A percentile compares a stretch with the other conserved stretches of the same genome.
Evolutionary conservation across 176 grass and related monocot species (phyloP).

Genomic region (Pontederia crassipes): DNA sequence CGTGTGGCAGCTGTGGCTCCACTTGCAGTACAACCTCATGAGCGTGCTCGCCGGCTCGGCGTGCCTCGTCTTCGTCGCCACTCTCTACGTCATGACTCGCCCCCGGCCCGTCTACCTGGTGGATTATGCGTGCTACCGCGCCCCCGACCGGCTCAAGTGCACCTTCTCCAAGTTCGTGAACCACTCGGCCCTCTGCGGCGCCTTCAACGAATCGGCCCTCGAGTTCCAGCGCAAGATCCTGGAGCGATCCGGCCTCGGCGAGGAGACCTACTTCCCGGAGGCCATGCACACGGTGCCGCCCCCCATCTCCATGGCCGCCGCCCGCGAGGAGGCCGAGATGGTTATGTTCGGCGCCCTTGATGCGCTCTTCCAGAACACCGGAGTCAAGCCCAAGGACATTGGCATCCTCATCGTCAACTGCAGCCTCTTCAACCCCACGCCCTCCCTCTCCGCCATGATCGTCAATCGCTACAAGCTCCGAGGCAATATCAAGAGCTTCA

Average conservation of each 20-base stretch:
- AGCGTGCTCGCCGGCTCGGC: constrained; percentile 5
- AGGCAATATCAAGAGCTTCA: constrained; percentile 28
- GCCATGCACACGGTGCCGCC: constrained; percentile 20
- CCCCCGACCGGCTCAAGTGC: background rate
- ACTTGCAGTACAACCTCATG: constrained; percentile 26
- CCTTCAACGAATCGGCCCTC: constrained; percentile 5
- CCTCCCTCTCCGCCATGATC: constrained; percentile 46
- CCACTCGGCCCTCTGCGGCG: constrained; percentile 20
- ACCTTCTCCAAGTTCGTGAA: constrained; percentile 11
- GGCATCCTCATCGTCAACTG: constrained; percentile 42
- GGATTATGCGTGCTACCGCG: constrained; percentile 33
- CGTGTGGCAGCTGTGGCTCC: constrained; percentile 16
- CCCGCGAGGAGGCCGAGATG: constrained; percentile 30
- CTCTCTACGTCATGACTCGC: constrained; percentile 13
- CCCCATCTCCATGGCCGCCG: constrained; percentile 15
- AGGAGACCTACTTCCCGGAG: constrained; percentile 26
- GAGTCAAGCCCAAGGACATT: constrained; percentile 23
- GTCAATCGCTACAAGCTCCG: constrained; percentile 45
- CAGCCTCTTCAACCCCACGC: constrained; percentile 44
- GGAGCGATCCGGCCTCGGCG: constrained; percentile 29
- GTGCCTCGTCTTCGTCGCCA: constrained; percentile 4
- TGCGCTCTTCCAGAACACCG: constrained; percentile 21
- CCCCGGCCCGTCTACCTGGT: constrained; percentile 29
- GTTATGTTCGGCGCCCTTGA: constrained; percentile 43
- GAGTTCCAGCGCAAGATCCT: constrained; percentile 33